Conservation (phyloP, 2,329 filamentous ascomycete genomes). For the Epichloe sylvatica region DNA sequence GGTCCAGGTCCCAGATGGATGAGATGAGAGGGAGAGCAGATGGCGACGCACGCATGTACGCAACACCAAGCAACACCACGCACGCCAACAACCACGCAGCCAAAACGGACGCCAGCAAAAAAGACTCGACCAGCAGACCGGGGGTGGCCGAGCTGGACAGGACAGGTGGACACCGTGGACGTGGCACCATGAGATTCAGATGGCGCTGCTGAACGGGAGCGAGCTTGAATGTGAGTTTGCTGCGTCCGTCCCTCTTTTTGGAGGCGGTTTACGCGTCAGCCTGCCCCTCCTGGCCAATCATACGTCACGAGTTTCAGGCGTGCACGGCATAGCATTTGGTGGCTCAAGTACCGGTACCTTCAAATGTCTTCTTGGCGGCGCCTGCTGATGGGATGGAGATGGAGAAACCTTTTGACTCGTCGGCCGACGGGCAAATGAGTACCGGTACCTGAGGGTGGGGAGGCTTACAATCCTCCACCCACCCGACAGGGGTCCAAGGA, state of each 20-base stretch:
- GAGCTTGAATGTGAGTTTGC: not conserved
- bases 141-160: not conserved
- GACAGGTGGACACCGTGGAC: not conserved
- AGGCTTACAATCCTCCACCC: slow-evolving; percentile 4
- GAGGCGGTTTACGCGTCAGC: slow-evolving; percentile 26
- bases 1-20: not conserved
- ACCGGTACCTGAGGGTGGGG: slow-evolving; percentile 9
- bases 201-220: slow-evolving; percentile 1
- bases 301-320: not conserved
- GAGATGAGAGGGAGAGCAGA: not conserved
- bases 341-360: slow-evolving; percentile 5
- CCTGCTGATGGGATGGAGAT: too few species aligned
- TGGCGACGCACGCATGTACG: not conserved
- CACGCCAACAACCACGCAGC: too few species aligned
- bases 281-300: slow-evolving; percentile 18
- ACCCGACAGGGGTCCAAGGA: slow-evolving; percentile 9
- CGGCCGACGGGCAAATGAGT: slow-evolving; percentile 2
- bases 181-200: not conserved
- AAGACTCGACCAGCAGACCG: too few species aligned
- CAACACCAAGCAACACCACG: not conserved
- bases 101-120: too few species aligned
- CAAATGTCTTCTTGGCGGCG: not conserved
- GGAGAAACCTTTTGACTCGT: too few species aligned
- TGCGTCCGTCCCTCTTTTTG: slow-evolving; percentile 2
- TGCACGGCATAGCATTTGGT: not conserved